Base-by-base conservation (phyloP, 2,329 filamentous ascomycete genomes). In the Coleophoma cylindrospora region DNA sequence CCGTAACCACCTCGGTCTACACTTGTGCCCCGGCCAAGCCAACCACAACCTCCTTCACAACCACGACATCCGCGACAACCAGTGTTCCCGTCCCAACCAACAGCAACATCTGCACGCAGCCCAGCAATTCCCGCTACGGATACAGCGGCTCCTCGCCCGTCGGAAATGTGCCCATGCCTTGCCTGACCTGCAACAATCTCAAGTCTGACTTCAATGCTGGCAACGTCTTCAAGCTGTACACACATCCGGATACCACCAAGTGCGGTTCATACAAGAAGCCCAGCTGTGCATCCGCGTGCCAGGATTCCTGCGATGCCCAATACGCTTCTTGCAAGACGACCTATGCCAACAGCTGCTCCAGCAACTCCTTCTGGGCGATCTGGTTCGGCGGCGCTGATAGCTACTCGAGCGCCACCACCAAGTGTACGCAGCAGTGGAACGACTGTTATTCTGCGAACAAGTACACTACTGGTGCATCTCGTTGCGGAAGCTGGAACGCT, bases 61-160 rank as follows among this genome's bases (percentile, higher is more conserved):
- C 63, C 41, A 64, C 61, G 3, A 57, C 65, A 8, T 57, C 61
- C 2, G 61, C 66, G 11, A 62, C 57, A 4, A 60, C 49, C 12
- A 58, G 57, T 21, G 69, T 72, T 48, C 74, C 77, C 2, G 64
- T 72, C 34, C 71, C 75, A 1, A 77, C 74, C 50, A 74, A 74
- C 57, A 53, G 50, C 17, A 62, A 62, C 40, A 72, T 81, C 59
- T 81, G 77, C 71, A 67, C 63, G 34, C 75, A 80, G 64, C 73
- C 77, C n/a, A 64, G 68, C 47, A 75, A 69, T 67, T 77, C 79
- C 57, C 75, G 77, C 62, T 79, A 76, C 57, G 83, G 81, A 47
- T 92, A 91, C 61, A 82, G 80, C 1, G 83, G 85, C 2, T 80
- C 84, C 34, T 83, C 71, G 46, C 71, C 75, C 3, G 74, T 80